These are phyloP conservation scores for Ilyonectria destructans DNA, from an alignment of 2,329 filamentous ascomycete species.

Conservation along the genomic window DNA sequence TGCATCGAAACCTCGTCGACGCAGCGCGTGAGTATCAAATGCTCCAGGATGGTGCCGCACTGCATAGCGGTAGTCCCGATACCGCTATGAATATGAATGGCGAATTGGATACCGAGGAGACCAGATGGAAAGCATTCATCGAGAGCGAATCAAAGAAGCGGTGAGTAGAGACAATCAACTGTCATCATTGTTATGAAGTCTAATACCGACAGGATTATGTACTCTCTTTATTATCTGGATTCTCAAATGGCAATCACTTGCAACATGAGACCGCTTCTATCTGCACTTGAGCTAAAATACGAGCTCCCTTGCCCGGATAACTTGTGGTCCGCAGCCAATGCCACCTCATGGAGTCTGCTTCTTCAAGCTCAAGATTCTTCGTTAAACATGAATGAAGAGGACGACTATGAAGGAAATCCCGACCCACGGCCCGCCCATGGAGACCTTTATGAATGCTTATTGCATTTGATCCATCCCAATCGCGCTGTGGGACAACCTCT, in stretches of 20 bases:
- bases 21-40: slow-evolving; percentile 26
- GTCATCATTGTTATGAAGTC: too few relatives aligned
- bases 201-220: slow-evolving; percentile 20
- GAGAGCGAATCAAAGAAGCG: slow-evolving; percentile 30
- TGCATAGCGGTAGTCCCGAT: slow-evolving; percentile 22
- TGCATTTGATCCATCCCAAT: slow-evolving; percentile 30
- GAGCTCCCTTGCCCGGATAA: slow-evolving; percentile 32
- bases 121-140: slow-evolving; percentile 26
- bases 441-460: slow-evolving; percentile 29
- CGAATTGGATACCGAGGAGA: slow-evolving; percentile 19
- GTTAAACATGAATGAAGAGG: slow-evolving; percentile 32
- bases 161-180: neutral
- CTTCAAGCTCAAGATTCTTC: slow-evolving; percentile 28
- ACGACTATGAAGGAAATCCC: slow-evolving; percentile 32
- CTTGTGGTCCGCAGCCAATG: slow-evolving; percentile 26
- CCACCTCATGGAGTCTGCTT: slow-evolving; percentile 25
- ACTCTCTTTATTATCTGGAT: slow-evolving; percentile 32
- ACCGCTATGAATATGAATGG: slow-evolving; percentile 12
- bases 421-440: slow-evolving; percentile 30
- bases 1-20: slow-evolving; percentile 27
- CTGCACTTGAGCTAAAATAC: slow-evolving; percentile 30
- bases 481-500: slow-evolving; percentile 22
- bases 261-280: slow-evolving; percentile 29
- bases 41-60: slow-evolving; percentile 25
- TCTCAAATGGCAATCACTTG: slow-evolving; percentile 29